phyloP scores from a whole-genome alignment of 768 basidiomycete genomes.

The Thelephora aurantiotincta region DNA sequence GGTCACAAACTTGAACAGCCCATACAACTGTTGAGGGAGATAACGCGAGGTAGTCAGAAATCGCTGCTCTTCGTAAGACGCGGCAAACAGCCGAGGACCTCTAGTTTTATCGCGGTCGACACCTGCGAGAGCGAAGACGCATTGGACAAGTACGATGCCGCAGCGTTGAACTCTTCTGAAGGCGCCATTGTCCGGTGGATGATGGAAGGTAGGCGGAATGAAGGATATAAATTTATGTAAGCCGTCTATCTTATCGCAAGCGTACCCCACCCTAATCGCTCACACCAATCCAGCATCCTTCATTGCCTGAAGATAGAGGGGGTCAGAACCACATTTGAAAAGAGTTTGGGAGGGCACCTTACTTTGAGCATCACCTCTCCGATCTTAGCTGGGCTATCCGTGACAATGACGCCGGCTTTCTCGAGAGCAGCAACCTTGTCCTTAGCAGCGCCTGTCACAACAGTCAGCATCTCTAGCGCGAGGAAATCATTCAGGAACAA shows the following conservation, averaged over 20 bases:
- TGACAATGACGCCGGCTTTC: constrained; percentile 85
- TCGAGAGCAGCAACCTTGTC: constrained; percentile 92
- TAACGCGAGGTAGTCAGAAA: constrained; percentile 5
- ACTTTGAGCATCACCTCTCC: constrained; percentile 84
- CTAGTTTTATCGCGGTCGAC: constrained; percentile 54
- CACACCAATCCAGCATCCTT: constrained; percentile 45
- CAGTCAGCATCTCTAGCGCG: neutral
- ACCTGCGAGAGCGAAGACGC: constrained; percentile 38
- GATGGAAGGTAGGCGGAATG: neutral
- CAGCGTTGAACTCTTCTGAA: constrained; percentile 36
- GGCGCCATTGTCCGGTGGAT: constrained; percentile 9
- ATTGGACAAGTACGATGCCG: constrained; percentile 49
- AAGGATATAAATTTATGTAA: constrained; percentile 1
- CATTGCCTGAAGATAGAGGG: constrained; percentile 44
- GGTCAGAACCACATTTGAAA: constrained; percentile 6
- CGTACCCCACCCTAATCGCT: neutral
- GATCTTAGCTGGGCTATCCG: constrained; percentile 92
- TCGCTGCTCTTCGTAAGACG: constrained; percentile 5
- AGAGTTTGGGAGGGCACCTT: constrained; percentile 8
- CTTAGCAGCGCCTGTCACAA: constrained; percentile 55
- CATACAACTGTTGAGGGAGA: constrained; percentile 48
- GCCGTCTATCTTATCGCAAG: constrained; percentile 8
- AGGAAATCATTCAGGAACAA: neutral
- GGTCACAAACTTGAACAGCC: constrained; percentile 67
- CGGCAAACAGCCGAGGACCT: constrained; percentile 34